Base-by-base conservation (phyloP, 768 basidiomycete genomes). In the Lactarius psammicola region DNA sequence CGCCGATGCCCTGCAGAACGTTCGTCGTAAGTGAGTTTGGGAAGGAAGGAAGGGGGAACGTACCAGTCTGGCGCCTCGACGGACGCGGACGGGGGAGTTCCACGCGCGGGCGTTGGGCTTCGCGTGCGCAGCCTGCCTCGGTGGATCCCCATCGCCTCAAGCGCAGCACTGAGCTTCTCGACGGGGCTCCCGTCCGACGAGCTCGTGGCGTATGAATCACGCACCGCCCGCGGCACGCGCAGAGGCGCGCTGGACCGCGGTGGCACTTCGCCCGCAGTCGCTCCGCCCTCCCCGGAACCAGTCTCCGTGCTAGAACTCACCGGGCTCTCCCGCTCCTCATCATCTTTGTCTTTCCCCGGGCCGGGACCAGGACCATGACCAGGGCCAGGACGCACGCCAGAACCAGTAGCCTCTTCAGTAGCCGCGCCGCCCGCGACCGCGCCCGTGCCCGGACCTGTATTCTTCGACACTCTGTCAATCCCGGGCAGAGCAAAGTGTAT, bases 81-180 rank as follows among this genome's bases (percentile, higher is more conserved):
- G 6, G 65, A 64, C 28, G 36, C 55, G 20, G 34, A 73, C 15
- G 51, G 30, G 18, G 54, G 30, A 3, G 54, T 15, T 0, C 26
- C 57, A 69, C 2, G 78, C 79, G 70, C 84, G 80, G 62, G 85
- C 82, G 20, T 86, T 75, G 11, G 87, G 84, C 20, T 86, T 69
- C 81, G 77, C 11, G 78, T 77, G 26, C 82, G 78, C 67, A 82
- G 82, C 54, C 87, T 78, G 2, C 87, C 87, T 23, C 87, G 77
- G 60, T 80, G 79, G 15, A 74, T 49, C 9, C 66, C 69, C 60
- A 79, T 71, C 18, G 76, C 72, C 36, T 78, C 77, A 56, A 80
- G 64, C 55, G 73, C 75, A 0, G 74, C 73, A 10, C 71, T 73
- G 15, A 80, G 64, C 46, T 74, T 79, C 56, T 79, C 78, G 1